Base-by-base conservation (phyloP, 495 filamentous ascomycete species). In the Penicillium pulvis region DNA sequence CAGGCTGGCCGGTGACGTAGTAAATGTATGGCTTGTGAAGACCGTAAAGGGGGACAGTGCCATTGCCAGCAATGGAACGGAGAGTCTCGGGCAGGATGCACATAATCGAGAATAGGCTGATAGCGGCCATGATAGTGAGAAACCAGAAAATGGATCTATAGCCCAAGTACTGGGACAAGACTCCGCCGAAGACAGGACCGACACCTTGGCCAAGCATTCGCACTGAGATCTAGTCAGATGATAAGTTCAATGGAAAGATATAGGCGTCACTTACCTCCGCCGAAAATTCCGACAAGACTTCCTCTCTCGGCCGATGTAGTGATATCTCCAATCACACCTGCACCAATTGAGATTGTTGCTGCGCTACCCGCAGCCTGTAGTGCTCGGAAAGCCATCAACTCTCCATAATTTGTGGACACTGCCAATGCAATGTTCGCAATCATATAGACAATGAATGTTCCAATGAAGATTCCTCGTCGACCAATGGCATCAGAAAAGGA, bases 101-200 rank as follows among this genome's bases (percentile, higher is more conserved):
- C 17, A 82, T 39, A 58, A 85, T 85, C 5, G 81, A 77, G 0
- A 74, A 11, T 1, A 83, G 64, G 58, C 76, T 79, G 17, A 79
- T 68, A 1, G 72, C 80, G 28, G 80, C 75, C 26, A 85, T 60
- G 42, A 88, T 87, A 47, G 81, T 78, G 20, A 90, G 75, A 57
- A 90, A 88, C 87, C 87, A 91, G 69, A 92, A 92, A 53, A 89
- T 88, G 26, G 83, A 81, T 33, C 83, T 69, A 80, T 86, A 92
- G 0, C 87, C 88, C 10, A 89, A 74, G 51, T 84, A 87, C 50
- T 88, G 74, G 3, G 83, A 76, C 3, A 91, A 68, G 2, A 89
- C 59, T 0, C 87, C 88, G 16, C 88, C 89, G 35, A 91, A 79
- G 0, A 89, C 82, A 1, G 87, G 87, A 14, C 83, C 84, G 24